phyloP scores from a whole-genome alignment of 2,329 filamentous ascomycete species.

The Sclerotinia minor region DNA sequence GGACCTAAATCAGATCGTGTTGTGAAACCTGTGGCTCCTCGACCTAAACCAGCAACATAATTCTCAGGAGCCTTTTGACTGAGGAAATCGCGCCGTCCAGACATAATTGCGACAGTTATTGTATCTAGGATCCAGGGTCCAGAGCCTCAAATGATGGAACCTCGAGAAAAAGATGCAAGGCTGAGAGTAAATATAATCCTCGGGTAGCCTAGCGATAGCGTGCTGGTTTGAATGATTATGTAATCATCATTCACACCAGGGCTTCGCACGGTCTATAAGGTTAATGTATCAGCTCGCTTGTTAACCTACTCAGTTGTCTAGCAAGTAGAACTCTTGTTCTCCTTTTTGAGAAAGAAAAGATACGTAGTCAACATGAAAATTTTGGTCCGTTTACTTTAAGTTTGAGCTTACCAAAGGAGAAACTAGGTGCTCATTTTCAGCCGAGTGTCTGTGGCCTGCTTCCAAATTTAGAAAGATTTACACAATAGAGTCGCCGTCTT shows the following conservation, averaged over 20 bases:
- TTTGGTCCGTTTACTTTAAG: not conserved
- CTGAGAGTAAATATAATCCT: slow-evolving; percentile 10
- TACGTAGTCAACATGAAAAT: not conserved
- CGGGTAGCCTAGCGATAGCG: slow-evolving; percentile 5
- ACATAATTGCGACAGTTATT: slow-evolving; percentile 32
- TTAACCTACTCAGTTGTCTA: not conserved
- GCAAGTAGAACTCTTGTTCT: not conserved
- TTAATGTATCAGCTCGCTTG: not conserved
- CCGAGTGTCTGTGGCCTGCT: not conserved
- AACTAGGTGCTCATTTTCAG: too few relatives aligned
- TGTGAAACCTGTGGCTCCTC: slow-evolving; percentile 97
- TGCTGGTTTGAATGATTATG: not conserved
- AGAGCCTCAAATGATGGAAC: slow-evolving; percentile 6
- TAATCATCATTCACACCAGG: not conserved
- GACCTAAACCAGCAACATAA: slow-evolving; percentile 93
- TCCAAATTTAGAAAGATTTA: not conserved
- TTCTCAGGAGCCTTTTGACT: slow-evolving; percentile 83
- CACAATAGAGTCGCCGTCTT: not conserved
- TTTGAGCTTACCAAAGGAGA: not conserved
- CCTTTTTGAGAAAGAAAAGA: not conserved
- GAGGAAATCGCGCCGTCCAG: slow-evolving; percentile 75
- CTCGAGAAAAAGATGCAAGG: slow-evolving; percentile 18
- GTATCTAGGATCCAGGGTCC: not conserved
- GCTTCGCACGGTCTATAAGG: not conserved
- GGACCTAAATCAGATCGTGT: slow-evolving; percentile 95